Conservation (phyloP, 768 basidiomycete species). For the Phanerochaete carnosa region DNA sequence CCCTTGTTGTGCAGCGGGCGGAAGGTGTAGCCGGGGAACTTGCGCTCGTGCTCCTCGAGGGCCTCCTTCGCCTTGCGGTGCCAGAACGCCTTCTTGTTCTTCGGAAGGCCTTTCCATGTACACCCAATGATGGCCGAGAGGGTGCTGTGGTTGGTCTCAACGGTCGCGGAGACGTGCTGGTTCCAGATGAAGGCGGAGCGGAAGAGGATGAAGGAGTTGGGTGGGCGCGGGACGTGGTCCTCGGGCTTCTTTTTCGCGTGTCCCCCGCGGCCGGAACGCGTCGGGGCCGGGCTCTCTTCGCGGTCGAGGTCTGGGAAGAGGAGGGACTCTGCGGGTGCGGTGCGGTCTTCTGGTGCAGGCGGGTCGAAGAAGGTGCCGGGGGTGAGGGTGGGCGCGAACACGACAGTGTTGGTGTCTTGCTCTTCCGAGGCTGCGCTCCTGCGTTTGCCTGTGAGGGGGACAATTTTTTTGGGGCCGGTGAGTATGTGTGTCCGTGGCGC, state of each 20-base stretch:
- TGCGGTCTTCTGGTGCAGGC: slow-evolving; percentile 32
- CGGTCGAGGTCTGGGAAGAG: slow-evolving; percentile 51
- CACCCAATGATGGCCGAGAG: slow-evolving; percentile 83
- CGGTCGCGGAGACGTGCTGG: slow-evolving; percentile 70
- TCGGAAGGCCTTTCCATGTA: slow-evolving; percentile 76
- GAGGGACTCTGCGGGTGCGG: slow-evolving; percentile 35
- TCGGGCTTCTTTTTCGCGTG: slow-evolving; percentile 71
- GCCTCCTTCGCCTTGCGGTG: slow-evolving; percentile 71
- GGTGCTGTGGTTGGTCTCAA: slow-evolving; percentile 82
- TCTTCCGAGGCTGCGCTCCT: neutral
- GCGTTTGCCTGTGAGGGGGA: slow-evolving; percentile 9
- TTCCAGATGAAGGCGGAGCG: slow-evolving; percentile 79
- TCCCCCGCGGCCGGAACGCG: slow-evolving; percentile 22
- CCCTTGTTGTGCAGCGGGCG: slow-evolving; percentile 54
- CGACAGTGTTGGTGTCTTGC: slow-evolving; percentile 30
- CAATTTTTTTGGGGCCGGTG: neutral
- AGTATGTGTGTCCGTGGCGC: neutral
- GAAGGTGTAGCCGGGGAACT: slow-evolving; percentile 76
- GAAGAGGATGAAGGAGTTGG: slow-evolving; percentile 87
- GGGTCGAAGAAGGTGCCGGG: slow-evolving; percentile 55
- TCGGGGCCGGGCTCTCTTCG: slow-evolving; percentile 20
- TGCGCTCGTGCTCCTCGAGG: slow-evolving; percentile 69
- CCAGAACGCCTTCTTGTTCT: slow-evolving; percentile 77
- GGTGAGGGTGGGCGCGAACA: slow-evolving; percentile 58
- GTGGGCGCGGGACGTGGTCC: slow-evolving; percentile 78